Percentiles rank a stretch among this genome's conserved stretches.
phyloP scores from a whole-genome alignment of 495 filamentous ascomycete species.

The Aspergillus asperescens region DNA sequence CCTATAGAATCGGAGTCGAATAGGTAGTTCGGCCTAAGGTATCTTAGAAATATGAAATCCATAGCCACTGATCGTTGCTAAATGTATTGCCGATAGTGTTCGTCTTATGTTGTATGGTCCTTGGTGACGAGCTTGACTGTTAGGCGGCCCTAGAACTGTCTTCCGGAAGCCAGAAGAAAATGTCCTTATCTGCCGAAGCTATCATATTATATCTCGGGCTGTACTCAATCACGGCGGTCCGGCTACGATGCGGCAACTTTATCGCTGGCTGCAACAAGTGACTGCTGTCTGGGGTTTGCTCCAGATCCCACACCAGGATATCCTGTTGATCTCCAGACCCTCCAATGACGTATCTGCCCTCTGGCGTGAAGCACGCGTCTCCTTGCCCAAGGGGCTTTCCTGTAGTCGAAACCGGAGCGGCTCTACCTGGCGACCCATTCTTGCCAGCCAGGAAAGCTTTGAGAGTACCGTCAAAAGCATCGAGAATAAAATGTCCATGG shows the following conservation, averaged over 20 bases:
- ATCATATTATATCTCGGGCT: constrained; percentile 89
- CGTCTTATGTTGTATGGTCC: neutral
- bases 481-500: constrained; percentile 77
- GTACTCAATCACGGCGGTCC: constrained; percentile 71
- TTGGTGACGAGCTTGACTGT: constrained; percentile 15
- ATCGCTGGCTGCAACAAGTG: constrained; percentile 59
- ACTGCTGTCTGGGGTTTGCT: constrained; percentile 44
- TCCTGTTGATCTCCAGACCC: constrained; percentile 64
- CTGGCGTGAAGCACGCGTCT: constrained; percentile 81
- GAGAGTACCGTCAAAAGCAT: constrained; percentile 77
- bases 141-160: constrained; percentile 31
- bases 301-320: constrained; percentile 77
- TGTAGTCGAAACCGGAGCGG: constrained; percentile 42
- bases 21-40: neutral
- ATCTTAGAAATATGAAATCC: neutral
- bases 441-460: constrained; percentile 57
- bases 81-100: neutral
- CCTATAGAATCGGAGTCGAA: neutral
- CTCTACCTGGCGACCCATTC: constrained; percentile 40
- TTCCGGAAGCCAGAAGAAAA: constrained; percentile 82
- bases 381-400: constrained; percentile 58
- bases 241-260: constrained; percentile 59
- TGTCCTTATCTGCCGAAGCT: constrained; percentile 79
- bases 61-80: neutral
- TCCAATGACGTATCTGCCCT: constrained; percentile 80